Percentiles rank a stretch among this genome's conserved stretches.
Evolutionary conservation across 768 basidiomycete species (phyloP).

Genomic region (Pisolithus marmoratus): DNA sequence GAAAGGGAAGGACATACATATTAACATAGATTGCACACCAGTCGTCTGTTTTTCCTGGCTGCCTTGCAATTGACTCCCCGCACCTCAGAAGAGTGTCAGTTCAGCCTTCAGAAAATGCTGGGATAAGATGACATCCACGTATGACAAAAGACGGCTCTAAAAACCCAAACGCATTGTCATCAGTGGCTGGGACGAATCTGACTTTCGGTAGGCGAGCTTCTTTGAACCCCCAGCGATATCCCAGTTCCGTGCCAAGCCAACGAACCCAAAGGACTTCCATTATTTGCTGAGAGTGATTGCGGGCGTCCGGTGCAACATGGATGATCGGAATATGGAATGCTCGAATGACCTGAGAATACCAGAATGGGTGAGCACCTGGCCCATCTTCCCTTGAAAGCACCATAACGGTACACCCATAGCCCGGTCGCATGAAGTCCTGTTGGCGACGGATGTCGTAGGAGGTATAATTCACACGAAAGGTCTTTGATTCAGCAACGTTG

Average conservation of each 20-base stretch:
- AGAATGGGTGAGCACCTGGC: constrained; percentile 12
- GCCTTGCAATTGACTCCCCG: constrained; percentile 1
- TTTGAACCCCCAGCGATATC: constrained; percentile 6
- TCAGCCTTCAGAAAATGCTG: constrained; percentile 16
- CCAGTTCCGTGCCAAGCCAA: constrained; percentile 15
- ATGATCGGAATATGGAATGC: constrained; percentile 16
- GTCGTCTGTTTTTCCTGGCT: background rate
- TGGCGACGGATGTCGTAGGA: constrained; percentile 14
- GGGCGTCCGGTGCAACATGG: background rate
- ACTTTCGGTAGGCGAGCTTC: constrained; percentile 13
- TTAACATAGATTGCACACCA: constrained; percentile 13
- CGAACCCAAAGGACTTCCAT: constrained; percentile 25
- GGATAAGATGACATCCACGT: constrained; percentile 19
- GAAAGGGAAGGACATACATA: constrained; percentile 1
- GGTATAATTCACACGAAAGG: constrained; percentile 13
- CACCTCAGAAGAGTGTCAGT: constrained; percentile 6
- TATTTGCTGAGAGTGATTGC: background rate
- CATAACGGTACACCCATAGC: constrained; percentile 15
- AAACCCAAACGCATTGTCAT: constrained; percentile 18
- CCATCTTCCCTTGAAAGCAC: constrained; percentile 9
- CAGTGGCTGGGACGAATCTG: constrained; percentile 12
- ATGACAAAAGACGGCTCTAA: constrained; percentile 17
- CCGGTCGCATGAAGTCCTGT: constrained; percentile 17
- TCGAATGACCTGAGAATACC: constrained; percentile 17
- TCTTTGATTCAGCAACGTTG: background rate